phyloP scores from a whole-genome alignment of 495 filamentous ascomycete species.

The Neurospora hispaniola region DNA sequence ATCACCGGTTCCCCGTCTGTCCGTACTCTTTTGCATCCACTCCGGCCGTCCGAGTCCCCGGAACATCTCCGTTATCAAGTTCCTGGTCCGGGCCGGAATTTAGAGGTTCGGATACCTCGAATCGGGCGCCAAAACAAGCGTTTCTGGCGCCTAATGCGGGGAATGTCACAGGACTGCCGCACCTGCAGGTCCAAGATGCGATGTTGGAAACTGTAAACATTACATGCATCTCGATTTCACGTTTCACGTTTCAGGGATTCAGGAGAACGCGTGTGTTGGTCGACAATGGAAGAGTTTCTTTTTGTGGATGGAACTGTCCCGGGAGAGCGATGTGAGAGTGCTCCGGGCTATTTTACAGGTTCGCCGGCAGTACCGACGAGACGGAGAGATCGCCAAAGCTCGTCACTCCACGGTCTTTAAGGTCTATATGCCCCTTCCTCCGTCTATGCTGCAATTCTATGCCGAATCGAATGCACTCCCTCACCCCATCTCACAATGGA shows the following conservation, averaged over 20 bases:
- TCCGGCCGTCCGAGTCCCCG: not conserved
- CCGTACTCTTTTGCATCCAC: not conserved
- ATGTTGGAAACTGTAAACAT: not conserved
- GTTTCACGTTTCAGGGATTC: not conserved
- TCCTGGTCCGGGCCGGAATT: not conserved
- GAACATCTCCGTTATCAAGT: not conserved
- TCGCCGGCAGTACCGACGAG: constrained; percentile 22
- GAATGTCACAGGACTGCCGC: not conserved
- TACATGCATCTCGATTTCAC: not conserved
- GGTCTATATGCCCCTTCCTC: constrained; percentile 20
- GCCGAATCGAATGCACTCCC: constrained; percentile 23
- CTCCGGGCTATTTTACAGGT: constrained; percentile 22
- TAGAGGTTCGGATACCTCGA: not conserved
- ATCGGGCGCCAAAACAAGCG: not conserved
- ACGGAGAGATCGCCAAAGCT: constrained; percentile 20
- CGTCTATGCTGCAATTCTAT: constrained; percentile 28
- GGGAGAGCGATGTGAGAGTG: constrained; percentile 16
- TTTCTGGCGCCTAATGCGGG: not conserved
- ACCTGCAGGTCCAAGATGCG: not conserved
- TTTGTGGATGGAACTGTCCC: constrained; percentile 19
- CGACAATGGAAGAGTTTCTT: constrained; percentile 16
- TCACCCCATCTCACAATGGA: constrained; percentile 13
- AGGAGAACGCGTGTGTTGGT: not conserved
- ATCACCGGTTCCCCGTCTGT: not conserved
- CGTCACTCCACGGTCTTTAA: constrained; percentile 22